phyloP scores from a whole-genome alignment of 228 moss, liverwort and hornwort genomes.

The Sphagnum magellanicum region DNA sequence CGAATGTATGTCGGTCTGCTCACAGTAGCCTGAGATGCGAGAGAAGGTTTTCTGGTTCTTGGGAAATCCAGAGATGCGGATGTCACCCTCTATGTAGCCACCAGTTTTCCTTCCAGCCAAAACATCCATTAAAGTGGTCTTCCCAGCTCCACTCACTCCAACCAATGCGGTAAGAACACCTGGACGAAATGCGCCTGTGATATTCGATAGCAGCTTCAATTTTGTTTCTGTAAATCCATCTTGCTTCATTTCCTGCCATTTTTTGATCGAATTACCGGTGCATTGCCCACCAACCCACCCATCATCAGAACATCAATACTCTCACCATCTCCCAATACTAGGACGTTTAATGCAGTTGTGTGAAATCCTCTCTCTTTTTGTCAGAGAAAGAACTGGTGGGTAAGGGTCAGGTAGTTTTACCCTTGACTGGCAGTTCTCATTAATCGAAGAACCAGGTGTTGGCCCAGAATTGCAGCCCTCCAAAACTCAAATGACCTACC shows the following conservation, averaged over 20 bases:
- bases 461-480: too few species aligned
- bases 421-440: too few species aligned
- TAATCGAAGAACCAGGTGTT: too few species aligned
- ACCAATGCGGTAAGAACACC: conserved; percentile 48
- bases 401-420: too few species aligned
- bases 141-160: conserved; percentile 68
- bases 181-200: conserved; percentile 51
- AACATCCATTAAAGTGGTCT: conserved; percentile 62
- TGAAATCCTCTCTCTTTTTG: too few species aligned
- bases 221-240: conserved; percentile 21
- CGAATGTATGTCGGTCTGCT: conserved; percentile 60
- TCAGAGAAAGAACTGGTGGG: too few species aligned
- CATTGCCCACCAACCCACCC: too few species aligned
- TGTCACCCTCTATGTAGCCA: conserved; percentile 52
- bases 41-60: conserved; percentile 52
- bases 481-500: too few species aligned
- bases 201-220: conserved; percentile 32
- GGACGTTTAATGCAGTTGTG: too few species aligned
- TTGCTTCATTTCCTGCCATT: conserved; percentile 48
- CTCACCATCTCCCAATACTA: too few species aligned
- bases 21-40: conserved; percentile 57
- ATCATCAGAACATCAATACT: too few species aligned
- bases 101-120: conserved; percentile 60
- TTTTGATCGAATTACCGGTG: too few species aligned
- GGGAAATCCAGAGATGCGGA: conserved; percentile 40